These are phyloP conservation scores for Planoprotostelium fungivorum DNA, from an alignment of 78 protist genomes.

Conservation along the genomic window DNA sequence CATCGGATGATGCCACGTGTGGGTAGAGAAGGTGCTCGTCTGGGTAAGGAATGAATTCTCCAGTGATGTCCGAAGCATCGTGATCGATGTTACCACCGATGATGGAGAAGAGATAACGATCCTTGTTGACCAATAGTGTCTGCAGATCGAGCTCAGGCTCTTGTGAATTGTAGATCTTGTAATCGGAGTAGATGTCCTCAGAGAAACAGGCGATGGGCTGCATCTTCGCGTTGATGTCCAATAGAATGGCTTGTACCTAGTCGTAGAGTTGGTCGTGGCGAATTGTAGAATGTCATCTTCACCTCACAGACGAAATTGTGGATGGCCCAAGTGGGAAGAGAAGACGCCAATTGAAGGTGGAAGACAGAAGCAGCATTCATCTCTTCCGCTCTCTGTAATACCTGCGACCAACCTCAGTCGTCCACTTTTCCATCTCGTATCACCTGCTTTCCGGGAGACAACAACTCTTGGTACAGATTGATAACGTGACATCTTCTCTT, in stretches of 20 bases:
- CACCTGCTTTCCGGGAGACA: neutral
- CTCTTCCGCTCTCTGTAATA: neutral
- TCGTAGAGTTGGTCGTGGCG: neutral
- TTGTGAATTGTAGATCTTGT: neutral
- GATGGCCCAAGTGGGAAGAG: conserved; percentile 36
- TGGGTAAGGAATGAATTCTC: neutral
- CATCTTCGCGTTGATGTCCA: conserved; percentile 29
- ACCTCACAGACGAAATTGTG: conserved; percentile 38
- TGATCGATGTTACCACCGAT: conserved; percentile 17
- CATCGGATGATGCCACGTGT: conserved; percentile 30
- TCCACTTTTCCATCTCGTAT: neutral
- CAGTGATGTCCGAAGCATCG: neutral
- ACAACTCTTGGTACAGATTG: neutral
- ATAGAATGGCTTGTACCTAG: conserved; percentile 7
- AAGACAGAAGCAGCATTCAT: neutral
- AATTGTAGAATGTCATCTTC: too few species aligned
- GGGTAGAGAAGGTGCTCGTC: conserved; percentile 29
- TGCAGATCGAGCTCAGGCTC: neutral
- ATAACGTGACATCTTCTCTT: neutral
- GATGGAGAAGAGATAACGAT: neutral
- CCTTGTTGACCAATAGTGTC: neutral
- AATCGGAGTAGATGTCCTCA: neutral
- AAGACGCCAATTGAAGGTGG: neutral
- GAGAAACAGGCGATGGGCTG: conserved; percentile 22
- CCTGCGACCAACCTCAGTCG: neutral